These are phyloP conservation scores for Monosporascus cannonballus DNA, from an alignment of 2,329 filamentous ascomycete species.

Conservation along the genomic window DNA sequence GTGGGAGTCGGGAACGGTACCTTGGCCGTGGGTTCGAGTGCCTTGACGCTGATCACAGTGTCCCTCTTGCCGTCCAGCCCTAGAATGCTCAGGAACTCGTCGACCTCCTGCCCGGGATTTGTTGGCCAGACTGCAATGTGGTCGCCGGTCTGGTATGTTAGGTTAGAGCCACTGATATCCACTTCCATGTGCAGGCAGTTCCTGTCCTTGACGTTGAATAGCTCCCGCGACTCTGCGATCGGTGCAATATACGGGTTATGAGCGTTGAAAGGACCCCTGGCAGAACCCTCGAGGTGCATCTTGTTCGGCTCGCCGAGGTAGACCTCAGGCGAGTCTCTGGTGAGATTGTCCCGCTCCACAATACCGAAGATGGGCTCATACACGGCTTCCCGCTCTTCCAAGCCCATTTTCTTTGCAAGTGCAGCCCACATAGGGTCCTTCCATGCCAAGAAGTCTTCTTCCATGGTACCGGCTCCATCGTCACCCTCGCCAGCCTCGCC, in stretches of 20 bases:
- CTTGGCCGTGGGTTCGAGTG: conserved; percentile 90
- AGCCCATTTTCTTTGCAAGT: conserved; percentile 72
- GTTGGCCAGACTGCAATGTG: conserved; percentile 97
- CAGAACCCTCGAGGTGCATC: conserved; percentile 79
- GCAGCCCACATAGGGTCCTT: conserved; percentile 98
- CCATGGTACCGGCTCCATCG: conserved; percentile 97
- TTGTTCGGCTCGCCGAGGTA: conserved; percentile 96
- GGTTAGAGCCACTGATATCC: conserved; percentile 80
- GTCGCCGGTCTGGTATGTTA: conserved; percentile 93
- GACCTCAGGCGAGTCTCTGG: conserved; percentile 70
- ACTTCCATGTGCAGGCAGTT: conserved; percentile 98
- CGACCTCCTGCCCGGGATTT: conserved; percentile 86
- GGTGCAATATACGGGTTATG: conserved; percentile 97
- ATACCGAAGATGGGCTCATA: conserved; percentile 92
- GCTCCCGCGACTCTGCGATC: conserved; percentile 81
- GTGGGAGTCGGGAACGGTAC: conserved; percentile 96
- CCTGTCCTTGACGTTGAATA: conserved; percentile 83
- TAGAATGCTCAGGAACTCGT: conserved; percentile 77
- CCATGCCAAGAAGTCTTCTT: conserved; percentile 98
- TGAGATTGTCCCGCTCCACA: conserved; percentile 66
- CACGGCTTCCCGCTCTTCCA: conserved; percentile 92
- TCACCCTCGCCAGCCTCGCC: conserved; percentile 91
- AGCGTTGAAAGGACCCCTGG: conserved; percentile 87
- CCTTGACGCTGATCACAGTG: conserved; percentile 80
- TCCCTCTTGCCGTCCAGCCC: conserved; percentile 72